Base-by-base conservation (phyloP, 257 asterid species). In the Solanum habrochaites region DNA sequence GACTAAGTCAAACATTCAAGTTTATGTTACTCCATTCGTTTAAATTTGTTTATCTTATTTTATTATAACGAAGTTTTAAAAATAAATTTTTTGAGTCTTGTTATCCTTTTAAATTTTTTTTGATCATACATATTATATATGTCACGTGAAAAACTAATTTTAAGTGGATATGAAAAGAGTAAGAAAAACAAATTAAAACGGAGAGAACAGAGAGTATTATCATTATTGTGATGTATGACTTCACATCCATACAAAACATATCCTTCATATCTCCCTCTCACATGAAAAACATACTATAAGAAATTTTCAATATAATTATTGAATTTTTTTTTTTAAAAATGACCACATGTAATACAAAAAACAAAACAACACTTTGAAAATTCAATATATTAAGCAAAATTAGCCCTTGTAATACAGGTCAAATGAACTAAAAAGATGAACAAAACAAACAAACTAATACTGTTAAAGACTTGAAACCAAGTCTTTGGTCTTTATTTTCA, bases 401-500 rank as follows among this genome's bases (percentile, higher is more conserved):
- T 45, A 16, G 8, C 69, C 43, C 31, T 81, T 29, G 85, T 81
- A 81, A 29, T 49, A 49, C 43, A 81, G 45, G 69, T 49, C 85
- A 81, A 42, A 49, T 81, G n/a, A 80, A 47, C 20, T 8, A 80
- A 80, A 12, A 80, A 47, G 69, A 29, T 81, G 69, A 49, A 47
- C 66, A 21, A 80, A 82, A 88, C 77, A 87, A 72, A 74, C 89
- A 72, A 56, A 37, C 80, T 35, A 42, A 62, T 49, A 85, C 72
- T 37, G 72, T 86, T 27, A 86, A 83, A 83, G 66, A 88, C 35
- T 32, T 16, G 90, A 64, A 70, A 87, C 92, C 86, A 86, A 90
- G 92, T 89, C 94, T 49, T 72, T 32, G 82, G 82, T 42, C 62
- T 74, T 66, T 52, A 58, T 70, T 45, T 58, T 52, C 86, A 27